Conservation (phyloP, 1,139 yeast genomes). For the Lodderomyces beijingensis region DNA sequence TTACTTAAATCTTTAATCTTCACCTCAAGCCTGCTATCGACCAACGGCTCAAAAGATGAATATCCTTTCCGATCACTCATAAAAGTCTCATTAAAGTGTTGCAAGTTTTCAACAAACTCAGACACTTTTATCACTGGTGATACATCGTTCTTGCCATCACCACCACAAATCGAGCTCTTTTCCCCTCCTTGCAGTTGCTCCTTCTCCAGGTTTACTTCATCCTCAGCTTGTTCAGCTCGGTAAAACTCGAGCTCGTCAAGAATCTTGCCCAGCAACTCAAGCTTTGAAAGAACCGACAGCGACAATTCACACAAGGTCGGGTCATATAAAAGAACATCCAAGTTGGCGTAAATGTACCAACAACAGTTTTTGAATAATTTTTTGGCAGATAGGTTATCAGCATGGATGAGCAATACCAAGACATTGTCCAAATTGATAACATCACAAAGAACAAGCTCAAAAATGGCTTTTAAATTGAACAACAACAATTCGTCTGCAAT, state of each 20-base stretch:
- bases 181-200: not conserved
- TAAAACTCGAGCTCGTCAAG: constrained; percentile 12
- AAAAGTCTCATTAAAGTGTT: constrained; percentile 31
- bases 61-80: constrained; percentile 43
- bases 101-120: constrained; percentile 4
- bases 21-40: constrained; percentile 34
- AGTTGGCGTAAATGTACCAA: constrained; percentile 64
- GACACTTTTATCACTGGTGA: constrained; percentile 13
- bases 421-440: constrained; percentile 62
- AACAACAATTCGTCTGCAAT: constrained; percentile 63
- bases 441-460: constrained; percentile 61
- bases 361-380: constrained; percentile 59
- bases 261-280: constrained; percentile 23
- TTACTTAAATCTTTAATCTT: constrained; percentile 15
- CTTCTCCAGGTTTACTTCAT: not conserved
- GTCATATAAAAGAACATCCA: constrained; percentile 61
- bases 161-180: not conserved
- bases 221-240: constrained; percentile 16
- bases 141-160: not conserved
- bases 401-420: constrained; percentile 48
- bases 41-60: constrained; percentile 42
- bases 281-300: constrained; percentile 20
- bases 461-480: constrained; percentile 52
- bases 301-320: constrained; percentile 26
- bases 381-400: constrained; percentile 45